Evolutionary conservation across 2,329 filamentous ascomycete species (phyloP).

Genomic region (Colletotrichum gloeosporioides): DNA sequence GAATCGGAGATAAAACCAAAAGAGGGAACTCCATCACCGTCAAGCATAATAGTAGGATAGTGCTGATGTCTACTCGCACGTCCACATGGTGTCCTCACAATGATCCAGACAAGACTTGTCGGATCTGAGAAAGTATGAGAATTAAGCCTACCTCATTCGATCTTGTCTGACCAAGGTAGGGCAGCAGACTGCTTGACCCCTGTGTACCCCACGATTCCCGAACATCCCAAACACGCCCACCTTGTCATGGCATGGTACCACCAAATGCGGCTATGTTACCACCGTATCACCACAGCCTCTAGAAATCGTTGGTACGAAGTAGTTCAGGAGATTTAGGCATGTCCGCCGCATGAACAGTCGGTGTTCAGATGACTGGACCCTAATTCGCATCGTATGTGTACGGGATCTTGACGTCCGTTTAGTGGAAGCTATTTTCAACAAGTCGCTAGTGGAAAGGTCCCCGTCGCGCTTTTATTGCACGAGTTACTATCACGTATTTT

Average conservation of each 20-base stretch:
- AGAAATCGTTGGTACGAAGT: neutral
- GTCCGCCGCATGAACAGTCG: neutral
- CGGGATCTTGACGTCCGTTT: no score
- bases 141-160: neutral
- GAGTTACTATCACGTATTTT: no score
- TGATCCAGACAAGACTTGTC: neutral
- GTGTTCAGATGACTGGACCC: no score
- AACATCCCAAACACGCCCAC: neutral
- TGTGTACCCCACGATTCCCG: neutral
- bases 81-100: neutral
- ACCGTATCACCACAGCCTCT: neutral
- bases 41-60: neutral
- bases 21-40: neutral
- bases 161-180: neutral
- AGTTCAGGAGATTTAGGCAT: neutral
- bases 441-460: no score
- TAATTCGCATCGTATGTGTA: no score
- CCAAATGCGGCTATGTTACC: neutral
- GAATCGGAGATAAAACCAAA: neutral
- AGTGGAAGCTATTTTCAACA: no score
- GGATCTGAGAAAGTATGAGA: neutral
- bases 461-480: no score
- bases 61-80: neutral
- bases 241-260: neutral
- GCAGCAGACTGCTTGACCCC: neutral